Base-by-base conservation (phyloP, 2,329 filamentous ascomycete species). In the Allantophomopsis cytisporea region DNA sequence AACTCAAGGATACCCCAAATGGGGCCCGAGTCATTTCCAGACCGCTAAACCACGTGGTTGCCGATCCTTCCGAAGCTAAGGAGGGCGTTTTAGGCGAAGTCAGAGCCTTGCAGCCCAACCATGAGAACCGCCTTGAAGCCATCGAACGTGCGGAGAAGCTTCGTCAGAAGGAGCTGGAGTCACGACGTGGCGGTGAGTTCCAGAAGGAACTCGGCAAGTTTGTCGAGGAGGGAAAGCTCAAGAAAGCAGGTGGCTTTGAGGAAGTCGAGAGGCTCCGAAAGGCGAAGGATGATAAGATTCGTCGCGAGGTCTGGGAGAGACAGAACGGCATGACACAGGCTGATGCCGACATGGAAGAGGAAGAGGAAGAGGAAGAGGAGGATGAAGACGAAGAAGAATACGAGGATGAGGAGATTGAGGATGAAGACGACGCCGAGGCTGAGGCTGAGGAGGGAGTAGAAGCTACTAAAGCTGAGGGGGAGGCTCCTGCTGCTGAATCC, bases 111-210 rank as follows among this genome's bases (percentile, higher is more conserved):
- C 84, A 91, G 55, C 88, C 89, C 1, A 96, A 98, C 54, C 91
- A 98, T 58, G 87, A 95, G 59, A 78, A 84, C 49, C 74, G 91
- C 30, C 68, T 98, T 0, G 91, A 96, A 60, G 91, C 91, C 30
- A 98, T 98, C 48, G 88, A 96, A 59, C 78, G 91, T n/a, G 91
- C 91, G 0, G 91, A 96, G 62, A 91, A 88, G 63, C 71, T 87
- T 7, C 73, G 91, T 16, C 83, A 91, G 59, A 87, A 85, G 55
- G 91, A 98, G 56, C 71, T 98, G 1, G 83, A 85, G 56, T 80
- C 67, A 45, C 74, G 91, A 2, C 69, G 68, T 14, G 72, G 72
- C 18, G 83, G 80, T 30, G 68, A 71, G 21, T 80, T 98, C 54
- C 85, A 83, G 57, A 83, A 83, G 50, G 91, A 98, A 59, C 72